Evolutionary conservation across 192 early-diverging fungal species (phyloP), one percentile per base, ranked within the genome.

Genomic region (Coemansia sp.): DNA sequence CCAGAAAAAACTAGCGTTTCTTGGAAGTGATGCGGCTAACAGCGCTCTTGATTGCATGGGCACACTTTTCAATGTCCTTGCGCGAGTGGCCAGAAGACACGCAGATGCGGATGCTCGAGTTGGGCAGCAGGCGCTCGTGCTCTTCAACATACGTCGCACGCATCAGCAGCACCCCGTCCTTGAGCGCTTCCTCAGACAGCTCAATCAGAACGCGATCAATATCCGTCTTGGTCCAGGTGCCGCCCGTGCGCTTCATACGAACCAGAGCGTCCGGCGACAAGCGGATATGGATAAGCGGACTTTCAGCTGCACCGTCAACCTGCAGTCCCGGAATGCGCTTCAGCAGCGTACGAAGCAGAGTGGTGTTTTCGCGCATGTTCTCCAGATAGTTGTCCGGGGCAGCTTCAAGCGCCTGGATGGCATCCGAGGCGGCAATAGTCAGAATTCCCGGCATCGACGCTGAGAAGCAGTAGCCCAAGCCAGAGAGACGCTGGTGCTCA

Each of bases 381-480:
- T 51, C 66, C 32, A 92, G 55, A 18, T 64, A 61, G 38, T 36
- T 57, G 41, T 64, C 57, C 1, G 69, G 69, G 11, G 54, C 53
- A 36, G 54, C 48, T 28, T 72, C 60, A 3, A 80, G 69, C 8
- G 61, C 50, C 45, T 65, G 60, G 54, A 98, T 76, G 5, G 89
- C 90, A 65, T 96, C 91, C 2, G 86, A 77, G n/a, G 91, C 89
- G 37, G 88, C 82, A 18, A 93, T 91, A 14, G 94, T 83, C 5
- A 98, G 83, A 72, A 94, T 90, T 17, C 93, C 91, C 16, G 96
- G 96, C 37, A 98, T 83, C 11, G 94, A 90, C 0, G 96, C 96
- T 31, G 94, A 96, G 72, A 90, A 98, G 56, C 87, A 88, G 76
- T 96, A 98, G 2, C 89, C 89, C 32, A 80, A 76, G 5, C 93